These are phyloP conservation scores for Trichosporon sp. DNA, from an alignment of 1,284 basidiomycete genomes.

Conservation along the genomic window DNA sequence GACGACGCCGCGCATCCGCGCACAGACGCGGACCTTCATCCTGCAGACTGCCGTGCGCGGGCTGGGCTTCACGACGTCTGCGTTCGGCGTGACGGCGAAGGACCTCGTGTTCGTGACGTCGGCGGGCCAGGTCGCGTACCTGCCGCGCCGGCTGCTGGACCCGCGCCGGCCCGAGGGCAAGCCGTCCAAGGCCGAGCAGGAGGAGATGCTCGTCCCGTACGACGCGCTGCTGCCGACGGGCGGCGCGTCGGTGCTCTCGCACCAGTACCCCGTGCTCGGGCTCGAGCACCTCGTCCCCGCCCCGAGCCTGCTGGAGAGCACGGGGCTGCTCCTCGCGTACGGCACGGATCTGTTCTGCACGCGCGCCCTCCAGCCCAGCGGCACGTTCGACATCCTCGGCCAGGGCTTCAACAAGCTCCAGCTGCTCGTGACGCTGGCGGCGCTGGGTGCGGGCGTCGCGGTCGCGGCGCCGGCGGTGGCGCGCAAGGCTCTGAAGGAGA, in stretches of 20 bases:
- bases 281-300: slow-evolving; percentile 64
- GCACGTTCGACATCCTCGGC: slow-evolving; percentile 88
- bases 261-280: slow-evolving; percentile 58
- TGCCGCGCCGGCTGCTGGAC: slow-evolving; percentile 73
- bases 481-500: slow-evolving; percentile 40
- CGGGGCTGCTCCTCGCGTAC: slow-evolving; percentile 77
- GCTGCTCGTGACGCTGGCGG: slow-evolving; percentile 74
- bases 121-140: slow-evolving; percentile 66
- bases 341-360: slow-evolving; percentile 85
- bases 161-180: slow-evolving; percentile 78
- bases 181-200: slow-evolving; percentile 69
- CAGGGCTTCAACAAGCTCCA: slow-evolving; percentile 91
- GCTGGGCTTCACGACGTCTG: slow-evolving; percentile 70
- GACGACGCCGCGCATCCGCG: slow-evolving; percentile 54
- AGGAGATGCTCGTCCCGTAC: slow-evolving; percentile 82
- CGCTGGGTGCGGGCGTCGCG: slow-evolving; percentile 66
- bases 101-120: slow-evolving; percentile 78
- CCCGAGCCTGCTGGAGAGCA: slow-evolving; percentile 84
- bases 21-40: slow-evolving; percentile 66
- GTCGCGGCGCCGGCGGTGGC: slow-evolving; percentile 57
- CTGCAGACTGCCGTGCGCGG: slow-evolving; percentile 66
- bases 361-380: slow-evolving; percentile 70
- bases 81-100: slow-evolving; percentile 80
- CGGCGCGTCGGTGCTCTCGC: background rate
- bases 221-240: slow-evolving; percentile 63